Evolutionary conservation across 163 green algal genomes (phyloP), one percentile per base, ranked within the genome.

Genomic region (Scenedesmus sp.): DNA sequence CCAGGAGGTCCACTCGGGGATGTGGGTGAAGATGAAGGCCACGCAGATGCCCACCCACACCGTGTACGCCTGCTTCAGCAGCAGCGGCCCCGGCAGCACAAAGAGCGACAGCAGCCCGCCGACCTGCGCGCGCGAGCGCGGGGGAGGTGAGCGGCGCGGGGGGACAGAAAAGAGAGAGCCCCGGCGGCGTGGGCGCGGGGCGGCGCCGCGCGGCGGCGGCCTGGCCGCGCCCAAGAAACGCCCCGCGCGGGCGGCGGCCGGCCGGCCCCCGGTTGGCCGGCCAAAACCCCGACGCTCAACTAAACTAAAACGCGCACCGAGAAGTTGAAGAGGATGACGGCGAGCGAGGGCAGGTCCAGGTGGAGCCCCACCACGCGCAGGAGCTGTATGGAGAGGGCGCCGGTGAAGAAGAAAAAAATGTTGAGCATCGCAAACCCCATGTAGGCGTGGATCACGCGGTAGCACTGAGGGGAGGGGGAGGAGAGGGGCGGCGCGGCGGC

Each of bases 1-100:
- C 96, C 96, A 99, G 31, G 93, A 95, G 24, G 94, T 99, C 96
- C 96, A 99, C 71, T 97, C 93, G 0, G 96, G 95, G 7, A 98
- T 94, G 77, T 88, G 93, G 4, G 95, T 98, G 91, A 99, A 99
- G 70, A 97, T 91, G 81, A 92, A 98, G 3, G 96, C 95, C 0
- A 94, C 89, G 26, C 96, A 90, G 39, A 97, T 89, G 63, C 82
- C 86, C 0, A 74, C 65, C 63, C 67, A 77, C 18, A 90, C 74
- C 31, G 89, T 81, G 60, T 89, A 89, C 22, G 71, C 88, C 81
- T 99, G 96, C 79, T 97, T 98, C 62, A 97, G 51, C 3, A 95
- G 42, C 31, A 98, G 81, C 1, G 95, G 96, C 31, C 93, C 89
- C 14, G 91, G 93, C 69, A 90, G 85, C 78, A 97, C 95, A 70